Conservation (phyloP, 78 protist genomes). For the Chrysochromulina parva region DNA sequence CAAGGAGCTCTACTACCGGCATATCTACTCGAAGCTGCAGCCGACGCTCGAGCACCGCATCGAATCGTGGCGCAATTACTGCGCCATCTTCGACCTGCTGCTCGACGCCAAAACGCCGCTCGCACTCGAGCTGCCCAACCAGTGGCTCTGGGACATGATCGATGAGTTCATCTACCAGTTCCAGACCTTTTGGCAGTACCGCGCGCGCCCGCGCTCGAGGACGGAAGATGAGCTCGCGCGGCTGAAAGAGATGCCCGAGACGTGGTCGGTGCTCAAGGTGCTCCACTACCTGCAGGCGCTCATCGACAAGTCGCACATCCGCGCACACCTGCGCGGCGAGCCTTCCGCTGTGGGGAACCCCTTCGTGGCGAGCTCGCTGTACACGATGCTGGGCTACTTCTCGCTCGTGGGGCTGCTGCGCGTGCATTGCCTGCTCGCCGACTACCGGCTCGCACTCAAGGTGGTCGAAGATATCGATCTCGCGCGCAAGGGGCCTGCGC, state of each 20-base stretch:
- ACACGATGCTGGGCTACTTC: conserved; percentile 72
- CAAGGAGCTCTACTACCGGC: conserved; percentile 89
- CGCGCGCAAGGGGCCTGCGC: background rate
- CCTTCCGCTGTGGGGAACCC: background rate
- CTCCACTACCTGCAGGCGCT: conserved; percentile 42
- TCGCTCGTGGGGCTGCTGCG: conserved; percentile 59
- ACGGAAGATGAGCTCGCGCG: conserved; percentile 5
- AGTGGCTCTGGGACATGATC: conserved; percentile 93
- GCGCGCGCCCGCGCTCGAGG: conserved; percentile 29
- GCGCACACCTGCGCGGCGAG: conserved; percentile 31
- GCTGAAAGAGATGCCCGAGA: conserved; percentile 7
- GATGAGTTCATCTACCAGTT: conserved; percentile 93
- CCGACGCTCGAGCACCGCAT: conserved; percentile 63
- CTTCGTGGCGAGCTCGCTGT: conserved; percentile 22
- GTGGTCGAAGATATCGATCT: conserved; percentile 69
- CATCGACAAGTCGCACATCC: conserved; percentile 41
- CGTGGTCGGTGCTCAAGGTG: conserved; percentile 40
- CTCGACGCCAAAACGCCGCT: background rate
- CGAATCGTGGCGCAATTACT: conserved; percentile 82
- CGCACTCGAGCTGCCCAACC: conserved; percentile 74
- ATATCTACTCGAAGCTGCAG: conserved; percentile 69
- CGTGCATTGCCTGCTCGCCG: conserved; percentile 83
- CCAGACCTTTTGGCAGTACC: conserved; percentile 69
- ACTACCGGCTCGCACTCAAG: conserved; percentile 71
- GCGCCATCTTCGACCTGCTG: conserved; percentile 69